phyloP scores from a whole-genome alignment of 179 eudicot species.

The Heliamphora pulchella region DNA sequence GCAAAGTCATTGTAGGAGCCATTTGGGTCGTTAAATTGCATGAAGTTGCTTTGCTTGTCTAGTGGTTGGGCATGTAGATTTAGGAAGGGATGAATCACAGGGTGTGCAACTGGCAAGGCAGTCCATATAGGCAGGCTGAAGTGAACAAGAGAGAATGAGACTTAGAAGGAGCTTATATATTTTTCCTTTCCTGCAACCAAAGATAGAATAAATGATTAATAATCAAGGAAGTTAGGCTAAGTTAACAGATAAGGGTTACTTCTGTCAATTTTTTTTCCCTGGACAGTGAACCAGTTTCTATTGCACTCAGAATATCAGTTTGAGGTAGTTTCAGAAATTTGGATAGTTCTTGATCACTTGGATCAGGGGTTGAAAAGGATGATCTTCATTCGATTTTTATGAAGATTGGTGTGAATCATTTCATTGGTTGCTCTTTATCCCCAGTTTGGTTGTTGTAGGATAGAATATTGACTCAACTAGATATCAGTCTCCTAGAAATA shows the following conservation, averaged over 20 bases:
- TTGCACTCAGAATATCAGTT: background rate
- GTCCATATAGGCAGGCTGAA: slow-evolving; percentile 70
- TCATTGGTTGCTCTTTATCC: background rate
- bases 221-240: slow-evolving; percentile 9
- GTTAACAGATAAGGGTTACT: background rate
- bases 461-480: too few relatives aligned
- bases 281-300: background rate
- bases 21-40: slow-evolving; percentile 80
- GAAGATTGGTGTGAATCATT: background rate
- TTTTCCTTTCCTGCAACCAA: slow-evolving; percentile 69
- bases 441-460: too few relatives aligned
- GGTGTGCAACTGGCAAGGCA: slow-evolving; percentile 68
- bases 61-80: slow-evolving; percentile 50
- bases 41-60: slow-evolving; percentile 82
- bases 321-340: background rate
- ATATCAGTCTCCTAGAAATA: background rate
- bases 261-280: background rate
- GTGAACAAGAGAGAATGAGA: slow-evolving; percentile 74
- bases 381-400: too few relatives aligned
- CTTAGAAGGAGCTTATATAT: slow-evolving; percentile 63
- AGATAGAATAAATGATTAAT: background rate
- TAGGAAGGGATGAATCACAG: slow-evolving; percentile 48
- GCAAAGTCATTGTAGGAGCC: slow-evolving; percentile 91
- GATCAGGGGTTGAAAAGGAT: background rate
- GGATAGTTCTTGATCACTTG: background rate